These are phyloP conservation scores for Monosporascus sp. DNA, from an alignment of 2,329 filamentous ascomycete genomes.

Conservation along the genomic window DNA sequence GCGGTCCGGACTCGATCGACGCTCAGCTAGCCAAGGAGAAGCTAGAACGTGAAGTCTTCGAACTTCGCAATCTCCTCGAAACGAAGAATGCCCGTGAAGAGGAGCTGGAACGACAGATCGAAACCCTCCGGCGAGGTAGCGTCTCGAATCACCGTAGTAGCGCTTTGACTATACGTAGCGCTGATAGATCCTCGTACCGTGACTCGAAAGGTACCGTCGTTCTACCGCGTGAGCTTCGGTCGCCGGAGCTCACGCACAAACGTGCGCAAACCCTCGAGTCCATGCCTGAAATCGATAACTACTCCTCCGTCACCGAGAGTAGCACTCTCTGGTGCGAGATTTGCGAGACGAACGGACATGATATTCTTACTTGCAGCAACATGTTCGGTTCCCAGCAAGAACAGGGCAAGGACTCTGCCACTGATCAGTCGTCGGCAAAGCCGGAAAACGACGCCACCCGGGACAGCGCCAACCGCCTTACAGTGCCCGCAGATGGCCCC, in stretches of 20 bases:
- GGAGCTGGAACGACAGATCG: constrained; percentile 79
- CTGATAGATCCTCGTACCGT: constrained; percentile 53
- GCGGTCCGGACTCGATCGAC: constrained; percentile 44
- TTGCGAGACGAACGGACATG: constrained; percentile 85
- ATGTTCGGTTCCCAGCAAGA: constrained; percentile 60
- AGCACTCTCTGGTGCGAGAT: constrained; percentile 88
- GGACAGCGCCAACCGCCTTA: constrained; percentile 35
- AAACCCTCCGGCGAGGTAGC: constrained; percentile 51
- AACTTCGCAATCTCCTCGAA: constrained; percentile 69
- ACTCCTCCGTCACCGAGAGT: constrained; percentile 67
- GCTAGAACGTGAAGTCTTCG: constrained; percentile 74
- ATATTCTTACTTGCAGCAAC: constrained; percentile 89
- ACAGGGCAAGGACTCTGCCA: constrained; percentile 14
- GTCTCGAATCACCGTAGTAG: constrained; percentile 44
- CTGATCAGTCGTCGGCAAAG: constrained; percentile 13
- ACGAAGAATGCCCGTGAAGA: constrained; percentile 71
- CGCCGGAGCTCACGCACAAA: constrained; percentile 43
- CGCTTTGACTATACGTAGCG: constrained; percentile 43
- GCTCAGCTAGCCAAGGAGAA: constrained; percentile 60
- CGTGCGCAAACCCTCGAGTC: constrained; percentile 56
- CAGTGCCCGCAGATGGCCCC: constrained; percentile 27
- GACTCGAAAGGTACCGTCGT: constrained; percentile 64
- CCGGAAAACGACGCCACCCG: constrained; percentile 32
- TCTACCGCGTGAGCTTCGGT: constrained; percentile 47
- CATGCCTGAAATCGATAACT: constrained; percentile 65